Conservation (phyloP, 2,329 filamentous ascomycete genomes). For the Coniochaeta sp. region DNA sequence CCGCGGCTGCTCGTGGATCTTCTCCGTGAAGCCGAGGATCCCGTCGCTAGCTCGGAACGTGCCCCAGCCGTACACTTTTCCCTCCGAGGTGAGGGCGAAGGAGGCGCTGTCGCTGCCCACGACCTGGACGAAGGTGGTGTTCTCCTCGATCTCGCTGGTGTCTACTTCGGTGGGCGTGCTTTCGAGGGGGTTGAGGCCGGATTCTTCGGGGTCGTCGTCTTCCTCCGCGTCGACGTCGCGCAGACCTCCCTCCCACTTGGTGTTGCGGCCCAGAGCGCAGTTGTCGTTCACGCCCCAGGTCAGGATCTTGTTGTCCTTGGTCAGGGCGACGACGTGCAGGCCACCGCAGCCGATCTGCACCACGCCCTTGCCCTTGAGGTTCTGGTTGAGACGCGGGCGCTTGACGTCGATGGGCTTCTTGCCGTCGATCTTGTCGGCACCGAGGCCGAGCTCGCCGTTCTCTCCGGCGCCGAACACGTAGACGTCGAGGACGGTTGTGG, state of each 20-base stretch:
- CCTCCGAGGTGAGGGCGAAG: constrained; percentile 68
- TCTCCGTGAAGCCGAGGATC: constrained; percentile 28
- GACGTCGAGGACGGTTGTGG: constrained; percentile 58
- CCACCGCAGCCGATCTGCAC: constrained; percentile 72
- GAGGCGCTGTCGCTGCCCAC: constrained; percentile 67
- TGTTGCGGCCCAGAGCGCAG: constrained; percentile 70
- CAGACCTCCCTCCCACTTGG: constrained; percentile 51
- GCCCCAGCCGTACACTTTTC: constrained; percentile 75
- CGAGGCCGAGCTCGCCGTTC: constrained; percentile 76
- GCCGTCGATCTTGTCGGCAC: constrained; percentile 52
- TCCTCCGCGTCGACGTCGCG: constrained; percentile 44
- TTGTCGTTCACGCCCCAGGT: constrained; percentile 89
- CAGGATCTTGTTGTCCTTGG: constrained; percentile 71
- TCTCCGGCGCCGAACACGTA: constrained; percentile 76
- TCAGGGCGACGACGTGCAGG: constrained; percentile 74
- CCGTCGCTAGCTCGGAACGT: constrained; percentile 60
- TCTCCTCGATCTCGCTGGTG: constrained; percentile 27
- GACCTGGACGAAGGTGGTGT: constrained; percentile 45
- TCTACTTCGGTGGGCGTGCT: constrained; percentile 52
- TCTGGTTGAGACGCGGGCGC: constrained; percentile 62
- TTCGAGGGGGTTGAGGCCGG: constrained; percentile 54
- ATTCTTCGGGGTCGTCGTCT: constrained; percentile 28
- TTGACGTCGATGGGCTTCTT: constrained; percentile 64
- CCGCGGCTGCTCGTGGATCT: constrained; percentile 30
- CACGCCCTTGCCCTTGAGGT: constrained; percentile 52